phyloP scores from a whole-genome alignment of 495 filamentous ascomycete species.

The Aspergillus taichungensis region DNA sequence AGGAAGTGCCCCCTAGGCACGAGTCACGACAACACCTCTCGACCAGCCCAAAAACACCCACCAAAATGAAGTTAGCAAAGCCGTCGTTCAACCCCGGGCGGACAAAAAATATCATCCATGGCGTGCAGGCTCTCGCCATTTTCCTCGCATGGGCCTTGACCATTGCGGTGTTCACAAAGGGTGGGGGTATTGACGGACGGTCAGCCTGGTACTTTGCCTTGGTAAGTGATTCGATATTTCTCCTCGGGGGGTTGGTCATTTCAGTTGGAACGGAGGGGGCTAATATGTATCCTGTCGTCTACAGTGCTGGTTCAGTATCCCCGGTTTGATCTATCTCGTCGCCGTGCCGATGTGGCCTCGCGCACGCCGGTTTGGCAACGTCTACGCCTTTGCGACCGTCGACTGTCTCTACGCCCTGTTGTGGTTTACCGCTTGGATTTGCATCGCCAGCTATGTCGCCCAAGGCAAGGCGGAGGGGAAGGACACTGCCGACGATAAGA shows the following conservation, averaged over 20 bases:
- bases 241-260: not conserved
- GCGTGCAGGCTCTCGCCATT: conserved; percentile 53
- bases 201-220: conserved; percentile 68
- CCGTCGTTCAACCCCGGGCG: conserved; percentile 34
- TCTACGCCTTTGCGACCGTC: conserved; percentile 68
- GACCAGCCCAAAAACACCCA: conserved; percentile 1
- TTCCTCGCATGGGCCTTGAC: conserved; percentile 66
- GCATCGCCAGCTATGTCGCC: conserved; percentile 61
- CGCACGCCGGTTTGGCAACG: conserved; percentile 67
- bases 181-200: conserved; percentile 54
- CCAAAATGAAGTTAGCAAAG: conserved; percentile 19
- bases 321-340: conserved; percentile 72
- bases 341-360: conserved; percentile 81
- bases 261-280: not conserved
- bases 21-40: conserved; percentile 4
- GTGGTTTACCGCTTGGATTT: conserved; percentile 79
- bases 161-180: conserved; percentile 62
- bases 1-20: not conserved
- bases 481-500: conserved; percentile 11
- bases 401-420: conserved; percentile 67
- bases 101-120: conserved; percentile 42
- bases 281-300: conserved; percentile 4
- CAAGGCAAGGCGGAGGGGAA: conserved; percentile 36
- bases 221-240: conserved; percentile 43
- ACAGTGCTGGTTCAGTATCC: conserved; percentile 79